Base-by-base conservation (phyloP, 2,329 filamentous ascomycete genomes). In the Geoglossum cookeanum region DNA sequence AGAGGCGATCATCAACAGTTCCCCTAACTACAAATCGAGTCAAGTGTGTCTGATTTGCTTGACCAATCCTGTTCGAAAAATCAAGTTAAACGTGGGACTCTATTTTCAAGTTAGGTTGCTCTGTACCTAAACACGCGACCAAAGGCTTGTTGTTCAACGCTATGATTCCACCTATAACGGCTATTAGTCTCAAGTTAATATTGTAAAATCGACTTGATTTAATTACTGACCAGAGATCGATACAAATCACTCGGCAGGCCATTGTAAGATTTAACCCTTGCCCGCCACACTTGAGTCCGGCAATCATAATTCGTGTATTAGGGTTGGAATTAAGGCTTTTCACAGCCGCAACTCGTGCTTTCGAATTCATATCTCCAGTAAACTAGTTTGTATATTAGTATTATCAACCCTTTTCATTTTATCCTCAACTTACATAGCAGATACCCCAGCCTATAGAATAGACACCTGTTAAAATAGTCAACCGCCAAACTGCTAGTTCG, bases 61-160 rank as follows among this genome's bases (percentile, higher is more conserved):
- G 85, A 0, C 83, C 83, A 1, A 82, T 79, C 4, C 85, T 57
- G 35, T 49, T 13, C 7, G 4, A 29, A 17, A 22, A 27, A 3
- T 4, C 32, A 55, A 37, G 29, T 30, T 27, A 30, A n/a, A 29
- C 17, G 1, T 22, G 22, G 2, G 22, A 13, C 22, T 22, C 52
- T 8, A 47, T 27, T 17, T 30, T 11, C 7, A 55, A 13, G 15
- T 11, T 4, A 35, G 17, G 17, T n/a, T 42, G 22, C 5, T 37
- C 15, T 7, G 54, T 48, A 57, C 55, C 55, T 75, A 62, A 77
- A 78, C 0, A 87, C 77, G 0, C 85, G 76, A 1, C 70, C 70
- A 44, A 75, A 75, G 0, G 78, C 81, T 62, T 87, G 84, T n/a
- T 79, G 69, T 61, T 87, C 81, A 0, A 73, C 66, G 0, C 74